Conservation (phyloP, 768 basidiomycete genomes). For the Phlebiopsis gigantea region DNA sequence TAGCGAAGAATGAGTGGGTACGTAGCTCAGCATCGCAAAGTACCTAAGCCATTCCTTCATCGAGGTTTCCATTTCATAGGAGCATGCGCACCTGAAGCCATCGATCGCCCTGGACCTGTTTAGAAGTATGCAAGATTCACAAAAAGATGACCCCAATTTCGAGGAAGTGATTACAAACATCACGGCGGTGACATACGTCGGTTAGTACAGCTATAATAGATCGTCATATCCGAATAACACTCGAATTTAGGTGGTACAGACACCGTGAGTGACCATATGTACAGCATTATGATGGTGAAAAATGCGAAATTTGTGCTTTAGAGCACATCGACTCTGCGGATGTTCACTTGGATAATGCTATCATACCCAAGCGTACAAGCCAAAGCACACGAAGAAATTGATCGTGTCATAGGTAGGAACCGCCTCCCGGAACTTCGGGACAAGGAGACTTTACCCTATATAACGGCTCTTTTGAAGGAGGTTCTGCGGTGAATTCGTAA, state of each 20-base stretch:
- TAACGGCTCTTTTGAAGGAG: slow-evolving; percentile 28
- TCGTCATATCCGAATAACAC: neutral
- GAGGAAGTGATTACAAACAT: slow-evolving; percentile 6
- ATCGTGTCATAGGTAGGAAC: slow-evolving; percentile 41
- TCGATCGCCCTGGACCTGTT: slow-evolving; percentile 17
- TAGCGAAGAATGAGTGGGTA: neutral
- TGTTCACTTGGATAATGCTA: slow-evolving; percentile 67
- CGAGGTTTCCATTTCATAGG: neutral
- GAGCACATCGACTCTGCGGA: slow-evolving; percentile 50
- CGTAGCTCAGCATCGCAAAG: too few species aligned
- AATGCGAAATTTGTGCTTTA: too few species aligned
- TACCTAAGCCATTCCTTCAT: neutral
- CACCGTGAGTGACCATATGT: neutral
- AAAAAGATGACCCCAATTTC: slow-evolving; percentile 16
- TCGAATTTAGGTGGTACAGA: neutral
- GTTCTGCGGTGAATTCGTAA: neutral
- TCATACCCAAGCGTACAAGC: slow-evolving; percentile 49
- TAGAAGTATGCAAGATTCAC: slow-evolving; percentile 48
- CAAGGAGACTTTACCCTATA: slow-evolving; percentile 48
- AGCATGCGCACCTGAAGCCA: neutral
- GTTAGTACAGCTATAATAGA: neutral
- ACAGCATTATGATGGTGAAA: neutral
- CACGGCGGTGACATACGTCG: slow-evolving; percentile 22
- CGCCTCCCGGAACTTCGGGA: slow-evolving; percentile 60
- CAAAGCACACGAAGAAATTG: slow-evolving; percentile 63